Base-by-base conservation (phyloP, 2,329 filamentous ascomycete species). In the Neoscytalidium dimidiatum region DNA sequence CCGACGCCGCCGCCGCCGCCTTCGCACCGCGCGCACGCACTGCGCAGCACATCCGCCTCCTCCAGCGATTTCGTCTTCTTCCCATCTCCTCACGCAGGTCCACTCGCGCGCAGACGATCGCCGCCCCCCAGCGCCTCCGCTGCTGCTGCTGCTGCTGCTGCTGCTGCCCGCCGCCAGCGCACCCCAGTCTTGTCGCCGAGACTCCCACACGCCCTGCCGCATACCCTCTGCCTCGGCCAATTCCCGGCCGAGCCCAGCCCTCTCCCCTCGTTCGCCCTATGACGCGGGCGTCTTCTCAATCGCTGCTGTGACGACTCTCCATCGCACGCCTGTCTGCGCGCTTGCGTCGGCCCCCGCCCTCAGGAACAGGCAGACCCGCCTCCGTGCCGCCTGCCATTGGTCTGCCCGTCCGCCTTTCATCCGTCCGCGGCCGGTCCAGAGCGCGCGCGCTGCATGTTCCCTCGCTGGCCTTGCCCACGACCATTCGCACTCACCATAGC, bases 221-320 rank as follows among this genome's bases (percentile, higher is more conserved):
- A 31, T 23, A 29, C 26, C 33, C n/a, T 19, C 61, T 51, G 38
- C 48, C 46, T 63, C 61, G 48, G 48, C 48, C 61, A 44, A 43
- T 51, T 31, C 33, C 61, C 48, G 61, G 60, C 46, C 28, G 23
- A 38, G 44, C 46, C 49, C 61, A 41, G 61, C 61, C 52, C 61
- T 44, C 60, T 21, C 33, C 49, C 61, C 61, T 63, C 46, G 31
- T 33, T 29, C 61, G 56, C 56, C 62, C 62, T 64, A 64, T 64
- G 62, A 64, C 62, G 62, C 62, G 62, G 38, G 49, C 62, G 35
- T 26, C 62, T 17, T 52, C 62, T 64, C 51, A 43, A 46, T 33
- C 49, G 46, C 31, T 46, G 48, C 43, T 53, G 48, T 63, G 21
- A 63, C 61, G 38, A 46, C 43, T 29, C 58, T 33, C 31, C 41